Evolutionary conservation across 495 filamentous ascomycete genomes (phyloP), one percentile per base, ranked within the genome.

Genomic region (Penicilliopsis zonata): DNA sequence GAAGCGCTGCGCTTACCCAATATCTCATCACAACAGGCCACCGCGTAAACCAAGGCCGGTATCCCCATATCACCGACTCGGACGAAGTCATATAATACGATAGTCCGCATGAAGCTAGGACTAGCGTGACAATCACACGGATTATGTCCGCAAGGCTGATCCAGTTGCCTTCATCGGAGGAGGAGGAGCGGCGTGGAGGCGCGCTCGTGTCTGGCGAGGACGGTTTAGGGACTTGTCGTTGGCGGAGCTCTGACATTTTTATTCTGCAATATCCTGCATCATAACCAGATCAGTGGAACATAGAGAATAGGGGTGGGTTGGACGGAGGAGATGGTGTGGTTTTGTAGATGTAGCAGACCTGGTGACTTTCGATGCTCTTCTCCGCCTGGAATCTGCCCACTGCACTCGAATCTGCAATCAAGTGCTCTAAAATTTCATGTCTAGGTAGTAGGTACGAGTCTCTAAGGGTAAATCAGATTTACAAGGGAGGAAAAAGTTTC

Each of bases 71-170:
- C 5, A 86, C 49, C 28, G 71, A 74, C 48, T 79, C 69, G 38
- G 76, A 75, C 38, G 61, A 57, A 1, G 82, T 93, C 41, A 87
- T 63, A 39, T 92, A 79, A 53, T 86, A 94, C 56, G 80, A 86
- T 28, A 88, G 63, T 3, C 72, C 70, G 39, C 63, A 69, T 14
- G 73, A 81, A 28, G 83, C 70, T 28, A 90, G 46, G 29, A 82
- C 40, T 12, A 90, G 51, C 18, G 81, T 80, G 5, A 65, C 69
- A 13, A 93, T 39, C 4, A 90, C 63, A 35, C 88, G 78, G 32
- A 90, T 47, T 31, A 88, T 55, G 59, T 98, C 90, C 26, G 87
- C 35, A 32, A 76, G 49, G 34, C 70, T 65, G 52, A 78, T 66
- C 20, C 43, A 32, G 15, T 37, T 28, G 31, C 35, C 41, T 34